Percentiles rank a stretch among this genome's conserved stretches.
Conservation (phyloP, 768 basidiomycete species). For the Tulasnella sp. region DNA sequence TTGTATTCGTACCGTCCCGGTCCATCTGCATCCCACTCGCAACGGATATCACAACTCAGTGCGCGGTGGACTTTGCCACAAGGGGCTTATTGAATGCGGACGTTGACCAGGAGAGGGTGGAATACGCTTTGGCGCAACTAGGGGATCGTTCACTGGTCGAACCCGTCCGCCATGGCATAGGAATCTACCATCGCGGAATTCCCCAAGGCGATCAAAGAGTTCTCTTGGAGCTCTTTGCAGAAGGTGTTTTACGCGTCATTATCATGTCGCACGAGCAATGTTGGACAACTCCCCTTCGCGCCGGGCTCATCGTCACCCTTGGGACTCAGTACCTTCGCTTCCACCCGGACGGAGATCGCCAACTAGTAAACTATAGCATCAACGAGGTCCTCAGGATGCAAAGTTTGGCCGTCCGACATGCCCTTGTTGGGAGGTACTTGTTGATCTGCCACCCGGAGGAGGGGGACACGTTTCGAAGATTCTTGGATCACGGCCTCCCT, state of each 20-base stretch:
- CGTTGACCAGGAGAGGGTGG: constrained; percentile 47
- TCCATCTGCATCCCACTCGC: constrained; percentile 66
- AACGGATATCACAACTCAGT: constrained; percentile 79
- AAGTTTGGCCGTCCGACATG: constrained; percentile 64
- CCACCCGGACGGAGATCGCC: constrained; percentile 40
- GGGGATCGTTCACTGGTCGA: constrained; percentile 58
- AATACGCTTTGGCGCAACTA: constrained; percentile 49
- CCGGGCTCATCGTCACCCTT: constrained; percentile 78
- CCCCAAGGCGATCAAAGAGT: constrained; percentile 57
- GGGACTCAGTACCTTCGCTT: constrained; percentile 66
- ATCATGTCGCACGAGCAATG: constrained; percentile 76
- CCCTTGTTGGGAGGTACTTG: constrained; percentile 50
- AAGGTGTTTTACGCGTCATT: constrained; percentile 71
- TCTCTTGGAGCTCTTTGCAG: constrained; percentile 71
- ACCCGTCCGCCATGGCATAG: constrained; percentile 76
- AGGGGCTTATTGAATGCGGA: constrained; percentile 57
- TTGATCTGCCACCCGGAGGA: constrained; percentile 87
- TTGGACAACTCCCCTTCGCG: constrained; percentile 83
- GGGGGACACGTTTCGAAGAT: constrained; percentile 69
- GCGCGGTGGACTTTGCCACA: constrained; percentile 64
- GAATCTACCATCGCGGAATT: constrained; percentile 74
- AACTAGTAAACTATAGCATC: constrained; percentile 70
- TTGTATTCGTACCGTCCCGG: constrained; percentile 86
- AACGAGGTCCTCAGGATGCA: constrained; percentile 89
- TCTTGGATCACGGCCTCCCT: constrained; percentile 81